Evolutionary conservation across 2,329 filamentous ascomycete species (phyloP), one percentile per base, ranked within the genome.

Genomic region (Arachnopeziza araneosa): DNA sequence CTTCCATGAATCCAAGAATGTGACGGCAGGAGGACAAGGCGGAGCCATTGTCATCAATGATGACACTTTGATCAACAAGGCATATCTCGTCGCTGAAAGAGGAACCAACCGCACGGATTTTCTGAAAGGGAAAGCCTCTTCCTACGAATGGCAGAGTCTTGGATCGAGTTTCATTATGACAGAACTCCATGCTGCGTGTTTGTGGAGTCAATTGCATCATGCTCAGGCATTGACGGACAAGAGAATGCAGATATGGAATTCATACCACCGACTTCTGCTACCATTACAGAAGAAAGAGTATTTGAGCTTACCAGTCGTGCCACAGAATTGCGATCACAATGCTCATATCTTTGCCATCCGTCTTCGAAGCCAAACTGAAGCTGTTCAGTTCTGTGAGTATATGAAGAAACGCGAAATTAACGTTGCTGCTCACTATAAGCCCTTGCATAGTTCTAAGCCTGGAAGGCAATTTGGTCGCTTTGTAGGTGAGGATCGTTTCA

Each of bases 1-100:
- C 26, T 56, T 56, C 24, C 54, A 56, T 48, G 54, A 56, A 24
- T 49, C 54, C 23, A 56, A 56, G 44, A 56, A 56, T n/a, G 23
- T 56, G 10, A 56, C 54, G 1, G 24, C 54, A 21, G 54, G 54
- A 6, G 54, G 54, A 5, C 54, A 56, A 30, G 36, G 36, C 49
- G 36, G 36, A 10, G 54, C 36, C 2, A 22, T 56, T 5, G 26
- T 48, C 2, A 56, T 56, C 17, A 56, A 56, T 26, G n/a, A 50
- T 19, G 24, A 26, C n/a, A 49, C 32, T 9, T 23, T 56, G 5
- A 22, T 49, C 12, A 24, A 22, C 24, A 22, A 48, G 21, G 54
- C 54, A 9, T 24, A 56, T 14, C 5, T 56, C 2, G 44, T 56
- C 6, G 44, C 44, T 12, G 54, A 50, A 10, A 56, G 50, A 12